Conservation (phyloP, 2,329 filamentous ascomycete genomes). For the Helicocarpus griseus region DNA sequence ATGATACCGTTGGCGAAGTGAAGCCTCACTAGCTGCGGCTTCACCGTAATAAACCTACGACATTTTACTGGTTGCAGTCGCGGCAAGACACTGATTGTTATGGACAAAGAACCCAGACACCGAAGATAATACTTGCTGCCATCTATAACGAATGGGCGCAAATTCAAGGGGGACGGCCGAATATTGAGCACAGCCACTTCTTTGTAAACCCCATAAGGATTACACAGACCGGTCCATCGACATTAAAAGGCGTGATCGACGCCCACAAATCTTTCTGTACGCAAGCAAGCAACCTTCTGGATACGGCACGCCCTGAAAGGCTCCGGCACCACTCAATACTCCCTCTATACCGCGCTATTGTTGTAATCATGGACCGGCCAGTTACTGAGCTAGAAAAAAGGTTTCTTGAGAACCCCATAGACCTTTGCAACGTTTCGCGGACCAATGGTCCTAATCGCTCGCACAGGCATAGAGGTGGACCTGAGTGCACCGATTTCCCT, state of each 20-base stretch:
- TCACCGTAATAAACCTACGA: background rate
- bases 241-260: background rate
- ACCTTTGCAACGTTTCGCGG: background rate
- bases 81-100: background rate
- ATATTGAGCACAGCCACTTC: background rate
- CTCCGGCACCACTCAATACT: background rate
- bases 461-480: background rate
- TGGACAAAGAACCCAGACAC: background rate
- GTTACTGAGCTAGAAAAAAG: background rate
- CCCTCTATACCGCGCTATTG: conserved; percentile 1
- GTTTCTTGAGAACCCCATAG: background rate
- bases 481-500: conserved; percentile 1
- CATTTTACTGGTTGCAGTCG: background rate
- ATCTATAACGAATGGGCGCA: background rate
- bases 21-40: background rate
- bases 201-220: background rate
- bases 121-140: background rate
- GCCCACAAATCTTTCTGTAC: background rate
- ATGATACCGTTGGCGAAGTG: background rate
- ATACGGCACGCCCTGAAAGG: background rate
- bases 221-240: background rate
- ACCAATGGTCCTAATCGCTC: background rate
- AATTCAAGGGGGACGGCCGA: background rate
- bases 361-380: background rate
- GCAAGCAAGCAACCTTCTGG: background rate